Percentiles rank a stretch among this genome's conserved stretches.
Conservation (phyloP, 345 rosid species). For the Cardiospermum halicacabum region DNA sequence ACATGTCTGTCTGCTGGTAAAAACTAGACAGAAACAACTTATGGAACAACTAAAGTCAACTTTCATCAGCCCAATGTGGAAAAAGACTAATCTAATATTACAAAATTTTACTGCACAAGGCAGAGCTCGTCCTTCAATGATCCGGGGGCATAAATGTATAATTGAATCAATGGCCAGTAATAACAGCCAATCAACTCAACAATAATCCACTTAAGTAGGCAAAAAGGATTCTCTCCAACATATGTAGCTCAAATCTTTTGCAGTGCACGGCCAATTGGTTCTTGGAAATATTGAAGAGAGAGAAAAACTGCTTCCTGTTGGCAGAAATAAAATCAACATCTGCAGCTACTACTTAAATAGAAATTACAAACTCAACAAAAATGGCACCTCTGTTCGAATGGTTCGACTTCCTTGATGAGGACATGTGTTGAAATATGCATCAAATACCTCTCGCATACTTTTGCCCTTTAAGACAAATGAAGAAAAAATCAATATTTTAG, state of each 20-base stretch:
- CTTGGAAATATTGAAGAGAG: constrained; percentile 86
- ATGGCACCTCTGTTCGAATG: constrained; percentile 75
- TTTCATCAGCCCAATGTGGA: no score
- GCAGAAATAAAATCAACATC: background rate
- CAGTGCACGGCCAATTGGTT: constrained; percentile 59
- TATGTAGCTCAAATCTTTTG: constrained; percentile 23
- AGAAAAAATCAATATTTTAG: constrained; percentile 7
- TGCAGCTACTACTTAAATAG: background rate
- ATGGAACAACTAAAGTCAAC: no score
- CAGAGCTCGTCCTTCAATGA: no score
- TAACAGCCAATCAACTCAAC: no score
- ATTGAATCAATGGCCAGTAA: no score
- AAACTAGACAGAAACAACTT: no score
- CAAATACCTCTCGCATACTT: constrained; percentile 50
- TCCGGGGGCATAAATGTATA: no score
- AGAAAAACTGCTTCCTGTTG: constrained; percentile 77
- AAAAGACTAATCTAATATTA: no score
- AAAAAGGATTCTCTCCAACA: no score
- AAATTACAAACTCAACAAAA: background rate
- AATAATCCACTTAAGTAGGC: no score
- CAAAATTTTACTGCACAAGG: no score
- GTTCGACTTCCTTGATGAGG: constrained; percentile 95
- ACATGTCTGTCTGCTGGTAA: no score
- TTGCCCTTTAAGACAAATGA: constrained; percentile 43
- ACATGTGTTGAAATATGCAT: constrained; percentile 76